Conservation (phyloP, 1,284 basidiomycete genomes). For the Boletus chippewaensis region DNA sequence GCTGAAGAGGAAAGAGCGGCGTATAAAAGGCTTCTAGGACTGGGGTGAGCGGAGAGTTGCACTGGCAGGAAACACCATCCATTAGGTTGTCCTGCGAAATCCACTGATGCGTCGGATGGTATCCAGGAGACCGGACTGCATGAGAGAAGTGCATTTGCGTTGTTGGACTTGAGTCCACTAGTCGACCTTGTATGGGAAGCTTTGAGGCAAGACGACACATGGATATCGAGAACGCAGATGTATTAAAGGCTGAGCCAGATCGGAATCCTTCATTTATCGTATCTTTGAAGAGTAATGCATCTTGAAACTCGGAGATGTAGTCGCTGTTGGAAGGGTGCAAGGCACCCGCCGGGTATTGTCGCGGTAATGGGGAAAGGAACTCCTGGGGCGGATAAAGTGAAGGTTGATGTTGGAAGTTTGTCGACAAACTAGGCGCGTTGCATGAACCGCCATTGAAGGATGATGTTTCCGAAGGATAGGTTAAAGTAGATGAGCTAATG, state of each 20-base stretch:
- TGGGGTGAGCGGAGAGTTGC: conserved; percentile 5
- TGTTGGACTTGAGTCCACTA: conserved; percentile 12
- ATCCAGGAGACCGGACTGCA: conserved; percentile 9
- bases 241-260: conserved; percentile 8
- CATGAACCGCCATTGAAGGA: conserved; percentile 1
- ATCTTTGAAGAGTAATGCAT: conserved; percentile 17
- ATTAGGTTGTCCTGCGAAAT: conserved; percentile 10
- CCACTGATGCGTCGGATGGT: conserved; percentile 17
- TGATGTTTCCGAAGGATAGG: conserved; percentile 8
- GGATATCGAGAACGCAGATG: conserved; percentile 21
- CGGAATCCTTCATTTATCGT: conserved; percentile 11
- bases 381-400: conserved; percentile 7
- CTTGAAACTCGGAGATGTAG: conserved; percentile 17
- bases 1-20: conserved; percentile 15
- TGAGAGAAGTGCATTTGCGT: conserved; percentile 8
- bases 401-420: conserved; percentile 8
- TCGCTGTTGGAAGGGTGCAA: conserved; percentile 4
- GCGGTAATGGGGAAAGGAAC: conserved; percentile 7
- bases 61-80: conserved; percentile 3
- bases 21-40: conserved; percentile 12
- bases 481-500: conserved; percentile 5
- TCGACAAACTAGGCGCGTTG: conserved; percentile 4
- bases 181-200: conserved; percentile 12
- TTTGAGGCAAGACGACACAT: conserved; percentile 21
- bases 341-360: conserved; percentile 4